Evolutionary conservation across 2,329 filamentous ascomycete genomes (phyloP), one percentile per base, ranked within the genome.

Genomic region (Trichoderma asperellum): DNA sequence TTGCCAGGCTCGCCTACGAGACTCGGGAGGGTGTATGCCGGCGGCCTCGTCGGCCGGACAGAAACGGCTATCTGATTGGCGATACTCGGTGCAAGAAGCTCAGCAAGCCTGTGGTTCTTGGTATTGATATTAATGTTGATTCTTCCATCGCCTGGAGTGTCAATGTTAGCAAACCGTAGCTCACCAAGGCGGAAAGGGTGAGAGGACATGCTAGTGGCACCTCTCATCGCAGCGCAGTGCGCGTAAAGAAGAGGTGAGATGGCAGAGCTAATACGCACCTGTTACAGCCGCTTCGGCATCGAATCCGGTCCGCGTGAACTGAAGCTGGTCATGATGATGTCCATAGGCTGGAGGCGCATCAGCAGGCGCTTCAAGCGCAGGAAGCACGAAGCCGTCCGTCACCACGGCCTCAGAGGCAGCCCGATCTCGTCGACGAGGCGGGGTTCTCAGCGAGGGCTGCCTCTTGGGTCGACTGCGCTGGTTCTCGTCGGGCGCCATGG

Each of bases 81-180:
- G 52, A 94, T 77, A 8, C 89, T 87, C 3, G 91, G 90, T 0
- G 87, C 85, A 32, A 94, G 84, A 14, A 94, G 82, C 70, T 89
- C 87, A 2, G 91, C 88, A 4, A 95, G 82, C 67, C 86, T 86
- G 67, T 85, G 82, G 73, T 86, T 89, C 73, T 88, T 90, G 77
- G 93, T 90, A 75, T 91, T 89, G 80, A 96, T 92, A 71, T 89
- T 90, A 81, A 96, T 93, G 75, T 93, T 89, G 74, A 96, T 85
- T 75, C 93, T 88, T 29, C 92, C 92, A 80, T 94, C 91, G 70
- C 87, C 91, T 89, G 64, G n/a, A 24, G 74, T 52, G 16, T 10
- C 11, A 24, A 56, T 21, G 58, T 43, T 8, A 66, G 37, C 47
- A 67, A 57, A 10, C 21, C 47, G 47, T n/a, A 12, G n/a, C 10